Evolutionary conservation across 768 basidiomycete genomes (phyloP), one percentile per base, ranked within the genome.

Genomic region (Boletus vermiculosoides): DNA sequence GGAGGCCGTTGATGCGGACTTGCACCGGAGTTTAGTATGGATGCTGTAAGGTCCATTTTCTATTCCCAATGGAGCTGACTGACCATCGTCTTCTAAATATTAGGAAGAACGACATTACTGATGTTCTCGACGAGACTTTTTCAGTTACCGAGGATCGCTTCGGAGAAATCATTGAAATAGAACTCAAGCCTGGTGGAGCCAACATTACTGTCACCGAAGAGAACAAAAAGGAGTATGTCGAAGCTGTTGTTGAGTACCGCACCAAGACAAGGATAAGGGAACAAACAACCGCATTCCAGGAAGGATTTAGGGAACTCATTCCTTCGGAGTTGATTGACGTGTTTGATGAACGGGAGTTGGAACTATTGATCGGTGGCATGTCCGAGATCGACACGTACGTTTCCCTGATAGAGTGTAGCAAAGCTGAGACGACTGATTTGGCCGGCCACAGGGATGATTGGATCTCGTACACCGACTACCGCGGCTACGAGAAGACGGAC

Each of bases 391-490:
- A 94, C 68, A 90, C 92, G 83, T 87, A 66, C 50, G 83, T 76
- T 37, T 44, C 31, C n/a, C 46, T 45, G 30, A 25, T 18, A 6
- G 25, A 28, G 22, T 16, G 37, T 16, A 34, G 23, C 15, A 22
- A 25, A 44, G 42, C 36, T 10, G 39, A 33, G 39, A 28, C 16
- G 37, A 44, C 52, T 60, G 44, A 61, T 33, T 25, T 36, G 25
- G 46, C 41, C 36, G 50, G 22, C 42, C 23, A 3, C 47, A 87
- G 86, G 76, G 90, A 94, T 63, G 92, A 94, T 66, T 94, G 93
- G 93, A 90, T 87, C 63, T 92, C 93, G 66, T 92, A 91, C 73
- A 96, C 94, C 20, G 94, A 95, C 67, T 95, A 95, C 69, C 86
- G 92, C 51, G 87, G 89, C 5, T 92, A 91, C 67, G 85, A 88